Conservation (phyloP, 164 flowering plant genomes). For the Pachysandra terminalis region DNA sequence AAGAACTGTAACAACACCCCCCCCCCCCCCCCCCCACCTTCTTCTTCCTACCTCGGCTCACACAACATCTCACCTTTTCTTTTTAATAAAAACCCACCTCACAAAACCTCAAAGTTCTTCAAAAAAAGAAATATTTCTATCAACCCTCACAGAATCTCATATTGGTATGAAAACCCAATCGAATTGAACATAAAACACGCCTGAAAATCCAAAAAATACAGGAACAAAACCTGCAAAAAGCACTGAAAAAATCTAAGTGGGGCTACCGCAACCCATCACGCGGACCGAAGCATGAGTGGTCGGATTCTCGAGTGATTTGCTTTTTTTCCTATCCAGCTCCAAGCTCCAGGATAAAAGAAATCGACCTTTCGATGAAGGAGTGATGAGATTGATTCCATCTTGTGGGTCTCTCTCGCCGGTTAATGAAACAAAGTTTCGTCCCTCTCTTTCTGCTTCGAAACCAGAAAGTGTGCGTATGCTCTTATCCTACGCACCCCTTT, state of each 20-base stretch:
- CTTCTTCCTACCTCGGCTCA: not conserved
- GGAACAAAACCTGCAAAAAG: slow-evolving; percentile 56
- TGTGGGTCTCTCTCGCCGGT: slow-evolving; percentile 3
- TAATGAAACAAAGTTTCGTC: slow-evolving; percentile 2
- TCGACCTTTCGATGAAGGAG: slow-evolving; percentile 55
- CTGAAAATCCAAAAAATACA: slow-evolving; percentile 40
- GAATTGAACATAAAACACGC: slow-evolving; percentile 31
- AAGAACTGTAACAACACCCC: no score
- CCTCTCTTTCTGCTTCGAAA: slow-evolving; percentile 12
- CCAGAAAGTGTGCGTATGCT: slow-evolving; percentile 34
- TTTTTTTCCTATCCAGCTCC: slow-evolving; percentile 21
- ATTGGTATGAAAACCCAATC: slow-evolving; percentile 17
- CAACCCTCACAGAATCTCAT: slow-evolving; percentile 13
- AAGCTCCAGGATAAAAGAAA: slow-evolving; percentile 33
- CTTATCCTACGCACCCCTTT: slow-evolving; percentile 35
- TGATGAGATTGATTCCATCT: slow-evolving; percentile 19
- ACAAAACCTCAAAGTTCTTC: not conserved
- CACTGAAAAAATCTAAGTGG: slow-evolving; percentile 39
- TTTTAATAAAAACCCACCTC: not conserved
- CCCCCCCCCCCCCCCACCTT: no score
- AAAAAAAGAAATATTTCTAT: not conserved
- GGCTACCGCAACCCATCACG: no score
- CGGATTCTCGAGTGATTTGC: slow-evolving; percentile 23
- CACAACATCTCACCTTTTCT: slow-evolving; percentile 1
- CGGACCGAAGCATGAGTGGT: slow-evolving; percentile 36